Evolutionary conservation across 78 protist genomes (phyloP), one percentile per base, ranked within the genome.

Genomic region (Dictyostelium citrinum): DNA sequence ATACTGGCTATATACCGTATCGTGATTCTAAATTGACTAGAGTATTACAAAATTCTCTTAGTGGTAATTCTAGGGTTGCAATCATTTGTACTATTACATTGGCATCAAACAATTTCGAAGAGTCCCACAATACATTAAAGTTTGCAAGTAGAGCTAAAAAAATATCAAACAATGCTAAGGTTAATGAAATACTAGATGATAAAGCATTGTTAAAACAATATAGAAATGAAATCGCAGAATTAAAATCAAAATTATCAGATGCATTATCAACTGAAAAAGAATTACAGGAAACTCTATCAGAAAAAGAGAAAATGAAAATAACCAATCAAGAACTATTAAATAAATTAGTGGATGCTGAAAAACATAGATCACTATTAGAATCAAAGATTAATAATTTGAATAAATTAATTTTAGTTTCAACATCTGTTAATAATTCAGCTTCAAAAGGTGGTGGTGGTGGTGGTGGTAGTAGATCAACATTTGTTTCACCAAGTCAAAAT

Each of bases 61-160:
- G 97, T 20, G 98, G 98, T 51, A 97, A 97, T 64, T 85, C 97
- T 1, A 81, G 79, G 9, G 78, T 91, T 29, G 95, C 90, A 0
- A 84, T 91, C 45, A 82, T 91, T 5, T 91, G 95, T 37, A 91
- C 95, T 0, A 82, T 91, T 17, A 83, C 95, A 22, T 46, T 91
- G 46, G 83, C 91, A 11, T 41, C 46, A 5, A 43, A 39, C 17
- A 91, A 91, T 61, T 91, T 82, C 61, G 95, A 91, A 27, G 95
- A 91, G 64, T 72, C 95, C 2, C 90, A 91, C 35, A 71, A 76
- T 12, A 91, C 90, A 27, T 96, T 98, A 77, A 93, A 97, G 76
- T 98, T 97, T 85, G 98, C 99, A 29, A 24, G 71, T 11, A 82
- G 97, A 31, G 99, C 99, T 5, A 98, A 97, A 84, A 75, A 49